Conservation (phyloP, 2,329 filamentous ascomycete genomes). For the Talaromyces amestolkiae region DNA sequence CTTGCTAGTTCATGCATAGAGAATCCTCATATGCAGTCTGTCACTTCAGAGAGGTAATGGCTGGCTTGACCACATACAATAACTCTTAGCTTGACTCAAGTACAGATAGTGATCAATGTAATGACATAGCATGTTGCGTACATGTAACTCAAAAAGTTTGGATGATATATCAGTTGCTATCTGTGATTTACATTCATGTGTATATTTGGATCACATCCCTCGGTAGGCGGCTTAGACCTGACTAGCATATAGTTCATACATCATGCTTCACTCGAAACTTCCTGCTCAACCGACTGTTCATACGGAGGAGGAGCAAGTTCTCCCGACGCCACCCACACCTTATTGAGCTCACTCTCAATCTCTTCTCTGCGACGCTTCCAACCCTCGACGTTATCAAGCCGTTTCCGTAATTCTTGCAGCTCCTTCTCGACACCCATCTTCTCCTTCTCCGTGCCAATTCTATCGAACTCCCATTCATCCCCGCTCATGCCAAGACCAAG, state of each 20-base stretch:
- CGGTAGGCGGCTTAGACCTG: neutral
- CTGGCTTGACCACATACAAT: neutral
- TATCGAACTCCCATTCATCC: constrained; percentile 88
- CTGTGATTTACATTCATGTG: neutral
- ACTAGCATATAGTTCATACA: neutral
- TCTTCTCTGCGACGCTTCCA: constrained; percentile 76
- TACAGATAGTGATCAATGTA: neutral
- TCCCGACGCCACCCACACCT: constrained; percentile 57
- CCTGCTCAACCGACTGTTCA: constrained; percentile 21
- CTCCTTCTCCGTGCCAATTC: constrained; percentile 89
- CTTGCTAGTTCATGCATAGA: too few relatives aligned
- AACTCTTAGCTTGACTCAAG: too few relatives aligned
- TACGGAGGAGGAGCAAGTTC: constrained; percentile 39
- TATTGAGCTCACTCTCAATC: constrained; percentile 76
- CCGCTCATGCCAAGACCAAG: constrained; percentile 77
- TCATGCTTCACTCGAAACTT: constrained; percentile 7
- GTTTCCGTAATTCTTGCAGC: constrained; percentile 75
- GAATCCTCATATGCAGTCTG: too few relatives aligned
- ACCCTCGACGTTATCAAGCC: constrained; percentile 74
- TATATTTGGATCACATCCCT: neutral
- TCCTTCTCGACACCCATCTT: constrained; percentile 93
- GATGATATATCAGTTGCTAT: neutral
- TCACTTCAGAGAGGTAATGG: neutral
- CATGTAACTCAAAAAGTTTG: neutral
- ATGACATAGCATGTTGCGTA: neutral